Evolutionary conservation across 331 rosid genomes (phyloP).

Genomic region (Ulmus americana): DNA sequence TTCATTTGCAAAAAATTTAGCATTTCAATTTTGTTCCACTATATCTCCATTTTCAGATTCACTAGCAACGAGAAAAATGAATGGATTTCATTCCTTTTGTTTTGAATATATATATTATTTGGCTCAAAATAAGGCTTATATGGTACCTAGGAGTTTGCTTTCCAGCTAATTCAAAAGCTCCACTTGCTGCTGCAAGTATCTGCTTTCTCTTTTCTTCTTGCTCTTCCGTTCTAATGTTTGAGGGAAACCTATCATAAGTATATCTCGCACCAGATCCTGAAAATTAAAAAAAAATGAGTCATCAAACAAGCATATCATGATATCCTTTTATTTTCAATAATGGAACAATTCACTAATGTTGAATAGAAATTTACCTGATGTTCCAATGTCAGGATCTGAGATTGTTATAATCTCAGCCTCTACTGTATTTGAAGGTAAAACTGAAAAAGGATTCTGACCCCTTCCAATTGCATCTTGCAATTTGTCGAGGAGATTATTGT

Average conservation of each 20-base stretch:
- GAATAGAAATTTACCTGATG: constrained; percentile 51
- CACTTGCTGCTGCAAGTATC: constrained; percentile 74
- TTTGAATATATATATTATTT: neutral
- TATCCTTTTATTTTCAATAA: neutral
- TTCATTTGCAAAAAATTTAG: neutral
- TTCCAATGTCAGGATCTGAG: constrained; percentile 64
- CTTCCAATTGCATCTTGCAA: constrained; percentile 96
- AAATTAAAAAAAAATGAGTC: constrained; percentile 20
- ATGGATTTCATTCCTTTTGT: neutral
- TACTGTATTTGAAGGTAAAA: constrained; percentile 53
- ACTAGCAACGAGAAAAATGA: constrained; percentile 3
- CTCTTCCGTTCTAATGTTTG: constrained; percentile 69
- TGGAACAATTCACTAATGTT: constrained; percentile 1
- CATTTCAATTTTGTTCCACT: neutral
- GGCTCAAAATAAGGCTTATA: constrained; percentile 14
- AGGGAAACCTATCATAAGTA: constrained; percentile 83
- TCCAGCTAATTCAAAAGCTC: constrained; percentile 73
- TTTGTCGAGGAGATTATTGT: constrained; percentile 79
- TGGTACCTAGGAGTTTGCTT: constrained; percentile 70
- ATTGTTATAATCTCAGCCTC: constrained; percentile 93
- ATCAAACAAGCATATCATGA: neutral
- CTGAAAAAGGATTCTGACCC: constrained; percentile 90
- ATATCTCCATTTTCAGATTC: constrained; percentile 20
- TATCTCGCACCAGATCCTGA: constrained; percentile 74
- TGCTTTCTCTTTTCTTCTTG: constrained; percentile 89